phyloP scores from a whole-genome alignment of 2,329 filamentous ascomycete genomes.

The Dactylellina drechsleri region DNA sequence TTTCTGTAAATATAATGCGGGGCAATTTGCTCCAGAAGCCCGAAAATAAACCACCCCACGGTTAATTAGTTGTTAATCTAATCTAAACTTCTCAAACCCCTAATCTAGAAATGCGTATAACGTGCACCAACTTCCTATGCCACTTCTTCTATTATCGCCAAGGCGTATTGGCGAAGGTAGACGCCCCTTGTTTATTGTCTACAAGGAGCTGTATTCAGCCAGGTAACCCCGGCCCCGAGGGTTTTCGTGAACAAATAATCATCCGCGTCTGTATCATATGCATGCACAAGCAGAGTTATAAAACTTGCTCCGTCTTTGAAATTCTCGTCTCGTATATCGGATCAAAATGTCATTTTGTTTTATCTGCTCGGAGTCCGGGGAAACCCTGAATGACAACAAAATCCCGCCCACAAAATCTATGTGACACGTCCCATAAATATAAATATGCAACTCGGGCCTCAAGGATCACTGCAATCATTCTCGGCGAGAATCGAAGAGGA shows the following conservation, averaged over 20 bases:
- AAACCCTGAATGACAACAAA: slow-evolving; percentile 29
- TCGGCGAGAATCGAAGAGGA: slow-evolving; percentile 41
- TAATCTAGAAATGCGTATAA: slow-evolving; percentile 23
- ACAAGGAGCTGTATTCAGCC: slow-evolving; percentile 20
- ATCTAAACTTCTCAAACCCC: slow-evolving; percentile 20
- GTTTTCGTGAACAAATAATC: slow-evolving; percentile 23
- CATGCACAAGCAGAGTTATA: slow-evolving; percentile 4
- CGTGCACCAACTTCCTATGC: not conserved
- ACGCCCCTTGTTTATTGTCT: slow-evolving; percentile 28
- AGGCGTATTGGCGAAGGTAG: slow-evolving; percentile 47
- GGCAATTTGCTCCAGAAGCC: not conserved
- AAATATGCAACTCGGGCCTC: slow-evolving; percentile 16
- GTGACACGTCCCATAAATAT: not conserved
- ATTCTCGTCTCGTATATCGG: slow-evolving; percentile 48
- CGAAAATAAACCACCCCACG: slow-evolving; percentile 29
- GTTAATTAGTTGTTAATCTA: slow-evolving; percentile 26
- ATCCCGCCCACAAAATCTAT: too few species aligned
- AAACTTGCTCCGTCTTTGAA: slow-evolving; percentile 1
- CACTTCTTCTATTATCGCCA: slow-evolving; percentile 38
- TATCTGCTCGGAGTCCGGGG: slow-evolving; percentile 35
- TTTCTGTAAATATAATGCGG: slow-evolving; percentile 23
- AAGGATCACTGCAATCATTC: slow-evolving; percentile 18
- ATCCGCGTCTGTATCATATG: not conserved
- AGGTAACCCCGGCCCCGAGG: slow-evolving; percentile 26
- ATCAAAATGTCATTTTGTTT: slow-evolving; percentile 28